These are phyloP conservation scores for Termitomyces sp. DNA, from an alignment of 768 basidiomycete species.

Conservation along the genomic window DNA sequence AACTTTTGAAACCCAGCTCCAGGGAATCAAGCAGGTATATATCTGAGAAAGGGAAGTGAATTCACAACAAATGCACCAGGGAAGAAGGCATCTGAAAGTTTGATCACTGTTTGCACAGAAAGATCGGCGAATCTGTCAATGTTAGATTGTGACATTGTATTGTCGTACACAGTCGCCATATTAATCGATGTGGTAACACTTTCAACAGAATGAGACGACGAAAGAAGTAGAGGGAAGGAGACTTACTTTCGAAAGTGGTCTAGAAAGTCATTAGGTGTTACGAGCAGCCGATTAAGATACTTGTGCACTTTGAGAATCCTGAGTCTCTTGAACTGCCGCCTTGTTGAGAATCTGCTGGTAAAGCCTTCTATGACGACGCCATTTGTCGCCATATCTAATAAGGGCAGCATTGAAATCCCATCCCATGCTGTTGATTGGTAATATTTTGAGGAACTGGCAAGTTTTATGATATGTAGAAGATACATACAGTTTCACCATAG, in stretches of 20 bases:
- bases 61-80: constrained; percentile 22
- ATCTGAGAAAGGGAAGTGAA: constrained; percentile 22
- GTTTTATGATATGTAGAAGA: background rate
- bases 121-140: constrained; percentile 18
- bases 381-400: constrained; percentile 22
- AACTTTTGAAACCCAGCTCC: constrained; percentile 20
- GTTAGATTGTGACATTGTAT: constrained; percentile 17
- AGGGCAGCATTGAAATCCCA: constrained; percentile 22
- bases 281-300: constrained; percentile 12
- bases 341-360: constrained; percentile 23
- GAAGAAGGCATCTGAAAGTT: constrained; percentile 8
- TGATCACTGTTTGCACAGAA: constrained; percentile 14
- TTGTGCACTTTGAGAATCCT: constrained; percentile 19
- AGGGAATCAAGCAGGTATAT: constrained; percentile 32
- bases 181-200: constrained; percentile 11
- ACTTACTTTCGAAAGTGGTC: constrained; percentile 7
- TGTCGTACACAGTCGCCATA: constrained; percentile 23
- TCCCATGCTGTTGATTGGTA: background rate
- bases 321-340: constrained; percentile 9
- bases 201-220: background rate
- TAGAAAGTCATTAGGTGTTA: constrained; percentile 12
- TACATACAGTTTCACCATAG: constrained; percentile 16
- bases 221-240: too few species aligned
- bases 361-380: constrained; percentile 24
- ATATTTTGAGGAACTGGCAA: background rate